Evolutionary conservation across 1,284 basidiomycete genomes (phyloP).

Genomic region (Fomitopsis pinicola): DNA sequence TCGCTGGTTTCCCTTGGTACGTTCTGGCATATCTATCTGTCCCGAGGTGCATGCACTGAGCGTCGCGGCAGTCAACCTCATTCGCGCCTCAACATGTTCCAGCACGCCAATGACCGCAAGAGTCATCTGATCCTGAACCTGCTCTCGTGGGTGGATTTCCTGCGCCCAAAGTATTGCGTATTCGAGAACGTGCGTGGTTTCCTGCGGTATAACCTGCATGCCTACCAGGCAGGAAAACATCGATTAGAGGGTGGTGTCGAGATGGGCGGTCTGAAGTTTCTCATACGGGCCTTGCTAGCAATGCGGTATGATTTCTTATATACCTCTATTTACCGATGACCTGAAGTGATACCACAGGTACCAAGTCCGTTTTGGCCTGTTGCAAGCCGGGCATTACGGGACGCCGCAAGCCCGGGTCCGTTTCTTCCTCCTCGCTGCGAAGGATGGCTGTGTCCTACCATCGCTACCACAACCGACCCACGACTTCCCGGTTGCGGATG

Average conservation of each 20-base stretch:
- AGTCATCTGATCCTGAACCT: constrained; percentile 52
- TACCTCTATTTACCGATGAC: background rate
- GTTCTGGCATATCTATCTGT: constrained; percentile 9
- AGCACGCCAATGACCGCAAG: constrained; percentile 31
- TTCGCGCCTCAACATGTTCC: constrained; percentile 35
- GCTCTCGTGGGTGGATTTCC: constrained; percentile 61
- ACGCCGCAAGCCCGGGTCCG: constrained; percentile 65
- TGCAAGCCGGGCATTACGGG: constrained; percentile 73
- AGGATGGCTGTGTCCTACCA: constrained; percentile 48
- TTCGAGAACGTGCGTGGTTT: constrained; percentile 78
- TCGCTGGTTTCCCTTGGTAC: constrained; percentile 74
- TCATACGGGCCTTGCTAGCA: constrained; percentile 51
- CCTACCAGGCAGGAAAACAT: constrained; percentile 43
- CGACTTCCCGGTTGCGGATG: constrained; percentile 43
- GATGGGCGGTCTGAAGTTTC: constrained; percentile 64
- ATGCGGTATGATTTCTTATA: constrained; percentile 47
- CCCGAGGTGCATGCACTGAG: background rate
- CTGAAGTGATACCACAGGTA: constrained; percentile 41
- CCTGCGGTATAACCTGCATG: constrained; percentile 48
- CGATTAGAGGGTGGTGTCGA: constrained; percentile 54
- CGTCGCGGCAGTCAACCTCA: constrained; percentile 32
- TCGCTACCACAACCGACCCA: constrained; percentile 68
- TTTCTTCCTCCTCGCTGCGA: constrained; percentile 67
- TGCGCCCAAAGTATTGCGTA: constrained; percentile 54
- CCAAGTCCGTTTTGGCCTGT: constrained; percentile 56